phyloP scores from a whole-genome alignment of 768 basidiomycete genomes.

The Lactifluus pinguis region DNA sequence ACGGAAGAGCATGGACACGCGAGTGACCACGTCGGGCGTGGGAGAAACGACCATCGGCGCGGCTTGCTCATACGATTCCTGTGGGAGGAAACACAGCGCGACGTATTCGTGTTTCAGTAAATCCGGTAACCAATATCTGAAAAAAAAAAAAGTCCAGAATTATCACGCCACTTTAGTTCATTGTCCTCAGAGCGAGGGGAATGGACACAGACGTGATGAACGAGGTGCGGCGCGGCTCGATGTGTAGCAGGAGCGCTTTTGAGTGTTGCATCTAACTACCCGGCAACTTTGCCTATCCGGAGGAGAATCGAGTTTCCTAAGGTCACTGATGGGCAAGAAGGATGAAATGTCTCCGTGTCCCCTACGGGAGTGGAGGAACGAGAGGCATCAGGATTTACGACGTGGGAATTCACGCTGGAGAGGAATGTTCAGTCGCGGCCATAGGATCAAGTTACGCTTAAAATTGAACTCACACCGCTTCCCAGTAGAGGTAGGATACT shows the following conservation, averaged over 20 bases:
- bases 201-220: conserved; percentile 34
- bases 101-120: conserved; percentile 33
- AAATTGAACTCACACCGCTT: not conserved
- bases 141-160: not conserved
- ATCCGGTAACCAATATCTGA: conserved; percentile 36
- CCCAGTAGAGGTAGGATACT: not conserved
- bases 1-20: conserved; percentile 41
- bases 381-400: not conserved
- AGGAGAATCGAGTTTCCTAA: conserved; percentile 21
- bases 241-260: conserved; percentile 31
- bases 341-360: conserved; percentile 2
- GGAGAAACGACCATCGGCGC: conserved; percentile 33
- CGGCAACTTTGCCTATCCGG: conserved; percentile 23
- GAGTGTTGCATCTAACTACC: conserved; percentile 30
- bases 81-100: conserved; percentile 39
- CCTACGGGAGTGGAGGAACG: not conserved
- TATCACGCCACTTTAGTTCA: not conserved
- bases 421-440: not conserved
- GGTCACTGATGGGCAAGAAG: not conserved
- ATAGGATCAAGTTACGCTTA: not conserved
- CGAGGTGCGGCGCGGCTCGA: conserved; percentile 35
- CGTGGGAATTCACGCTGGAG: not conserved
- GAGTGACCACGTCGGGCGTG: conserved; percentile 34
- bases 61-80: conserved; percentile 33
- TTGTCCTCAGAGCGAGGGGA: conserved; percentile 20